A percentile compares a stretch with the other conserved stretches of the same genome.
These are phyloP conservation scores for Solanum tacnaense DNA, from an alignment of 257 asterid genomes.

Conservation along the genomic window DNA sequence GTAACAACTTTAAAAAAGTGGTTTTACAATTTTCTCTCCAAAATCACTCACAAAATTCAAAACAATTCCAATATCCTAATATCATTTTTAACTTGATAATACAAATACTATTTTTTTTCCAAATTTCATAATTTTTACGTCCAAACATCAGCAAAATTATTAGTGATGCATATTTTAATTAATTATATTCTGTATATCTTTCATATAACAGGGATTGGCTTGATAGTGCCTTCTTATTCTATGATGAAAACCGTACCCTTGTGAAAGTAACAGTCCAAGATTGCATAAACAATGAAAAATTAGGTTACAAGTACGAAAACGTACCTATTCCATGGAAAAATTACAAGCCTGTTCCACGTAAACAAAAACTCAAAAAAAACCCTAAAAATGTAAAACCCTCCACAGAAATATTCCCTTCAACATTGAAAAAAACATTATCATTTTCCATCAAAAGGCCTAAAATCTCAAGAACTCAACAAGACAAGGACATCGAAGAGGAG, in stretches of 20 bases:
- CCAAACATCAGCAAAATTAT: background rate
- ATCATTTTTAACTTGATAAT: too few species aligned
- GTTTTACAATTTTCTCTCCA: too few species aligned
- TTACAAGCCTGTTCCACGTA: constrained; percentile 22
- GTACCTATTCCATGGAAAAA: constrained; percentile 39
- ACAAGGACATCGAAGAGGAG: constrained; percentile 26
- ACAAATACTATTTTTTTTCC: too few species aligned
- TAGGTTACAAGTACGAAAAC: constrained; percentile 33
- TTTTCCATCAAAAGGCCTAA: constrained; percentile 22
- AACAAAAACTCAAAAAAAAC: background rate
- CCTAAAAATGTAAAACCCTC: constrained; percentile 8
- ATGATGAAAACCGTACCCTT: constrained; percentile 35
- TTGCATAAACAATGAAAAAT: constrained; percentile 9
- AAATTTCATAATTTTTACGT: background rate
- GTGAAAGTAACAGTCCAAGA: constrained; percentile 36
- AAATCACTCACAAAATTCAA: background rate
- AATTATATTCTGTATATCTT: background rate
- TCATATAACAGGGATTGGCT: constrained; percentile 28
- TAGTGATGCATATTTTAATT: background rate
- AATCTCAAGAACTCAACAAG: constrained; percentile 2
- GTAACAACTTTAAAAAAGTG: too few species aligned
- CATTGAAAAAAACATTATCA: constrained; percentile 4
- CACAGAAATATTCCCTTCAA: constrained; percentile 11
- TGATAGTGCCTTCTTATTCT: constrained; percentile 37
- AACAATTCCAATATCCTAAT: too few species aligned